phyloP scores from a whole-genome alignment of 345 rosid genomes.

The Gossypium anomalum region DNA sequence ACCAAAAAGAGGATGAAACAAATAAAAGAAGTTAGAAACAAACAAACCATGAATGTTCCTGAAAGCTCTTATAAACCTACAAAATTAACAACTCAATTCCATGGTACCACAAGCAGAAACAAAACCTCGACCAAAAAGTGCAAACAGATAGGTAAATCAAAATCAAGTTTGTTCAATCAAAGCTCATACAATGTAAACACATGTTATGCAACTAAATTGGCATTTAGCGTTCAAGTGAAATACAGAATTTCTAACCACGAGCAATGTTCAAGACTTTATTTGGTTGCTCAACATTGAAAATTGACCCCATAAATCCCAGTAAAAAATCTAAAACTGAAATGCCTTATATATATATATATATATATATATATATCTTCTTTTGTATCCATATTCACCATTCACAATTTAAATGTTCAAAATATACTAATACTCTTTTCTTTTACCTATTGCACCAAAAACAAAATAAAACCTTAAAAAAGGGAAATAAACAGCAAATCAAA shows the following conservation, averaged over 20 bases:
- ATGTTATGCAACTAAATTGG: neutral
- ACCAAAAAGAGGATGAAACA: neutral
- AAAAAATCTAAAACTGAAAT: neutral
- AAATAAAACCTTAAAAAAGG: neutral
- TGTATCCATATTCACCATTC: neutral
- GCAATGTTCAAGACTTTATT: neutral
- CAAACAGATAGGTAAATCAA: neutral
- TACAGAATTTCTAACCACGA: neutral
- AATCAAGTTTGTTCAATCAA: conserved; percentile 1
- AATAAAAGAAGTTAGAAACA: neutral
- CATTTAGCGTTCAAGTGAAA: conserved; percentile 1
- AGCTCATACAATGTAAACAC: neutral
- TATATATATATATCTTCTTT: neutral
- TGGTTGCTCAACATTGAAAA: neutral
- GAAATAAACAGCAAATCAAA: neutral
- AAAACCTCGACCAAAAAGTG: neutral
- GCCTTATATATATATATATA: neutral
- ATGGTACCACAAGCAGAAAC: neutral
- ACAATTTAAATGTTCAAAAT: conserved; percentile 1
- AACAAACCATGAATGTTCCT: neutral
- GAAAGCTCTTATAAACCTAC: neutral
- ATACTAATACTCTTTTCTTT: neutral
- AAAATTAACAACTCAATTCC: neutral
- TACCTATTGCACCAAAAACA: neutral
- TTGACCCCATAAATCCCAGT: neutral